Conservation (phyloP, 2,329 filamentous ascomycete genomes). For the Cucurbitaria berberidis region DNA sequence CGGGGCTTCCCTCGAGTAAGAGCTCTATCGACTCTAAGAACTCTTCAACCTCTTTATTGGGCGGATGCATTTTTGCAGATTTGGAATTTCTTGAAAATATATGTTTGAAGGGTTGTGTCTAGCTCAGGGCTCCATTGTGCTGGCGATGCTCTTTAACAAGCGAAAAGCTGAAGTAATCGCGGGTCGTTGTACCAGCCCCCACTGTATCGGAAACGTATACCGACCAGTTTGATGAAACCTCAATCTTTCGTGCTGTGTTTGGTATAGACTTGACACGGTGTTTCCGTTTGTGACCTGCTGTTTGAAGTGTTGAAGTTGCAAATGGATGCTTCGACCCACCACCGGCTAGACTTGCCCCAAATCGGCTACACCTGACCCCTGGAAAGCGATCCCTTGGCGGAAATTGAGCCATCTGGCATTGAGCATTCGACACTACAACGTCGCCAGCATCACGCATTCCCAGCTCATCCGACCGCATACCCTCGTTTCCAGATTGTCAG, state of each 20-base stretch:
- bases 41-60: slow-evolving; percentile 22
- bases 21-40: slow-evolving; percentile 24
- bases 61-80: slow-evolving; percentile 21
- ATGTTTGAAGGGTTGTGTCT: slow-evolving; percentile 6
- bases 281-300: background rate
- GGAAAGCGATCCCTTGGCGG: slow-evolving; percentile 31
- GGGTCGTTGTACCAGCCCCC: background rate
- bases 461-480: slow-evolving; percentile 27
- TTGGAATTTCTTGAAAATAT: slow-evolving; percentile 5
- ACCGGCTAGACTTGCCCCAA: slow-evolving; percentile 16
- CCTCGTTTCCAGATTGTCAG: slow-evolving; percentile 15
- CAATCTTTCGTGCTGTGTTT: background rate
- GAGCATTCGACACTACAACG: slow-evolving; percentile 23
- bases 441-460: slow-evolving; percentile 14
- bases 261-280: background rate
- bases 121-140: slow-evolving; percentile 18
- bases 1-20: slow-evolving; percentile 21
- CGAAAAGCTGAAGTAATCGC: slow-evolving; percentile 3
- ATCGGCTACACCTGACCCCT: slow-evolving; percentile 26
- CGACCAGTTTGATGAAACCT: background rate
- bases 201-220: background rate
- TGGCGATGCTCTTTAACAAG: slow-evolving; percentile 3
- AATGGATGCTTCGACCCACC: slow-evolving; percentile 10
- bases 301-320: background rate
- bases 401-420: slow-evolving; percentile 37